Base-by-base conservation (phyloP, 805 yeast species). In the Cyberlindnera xylosilytica region DNA sequence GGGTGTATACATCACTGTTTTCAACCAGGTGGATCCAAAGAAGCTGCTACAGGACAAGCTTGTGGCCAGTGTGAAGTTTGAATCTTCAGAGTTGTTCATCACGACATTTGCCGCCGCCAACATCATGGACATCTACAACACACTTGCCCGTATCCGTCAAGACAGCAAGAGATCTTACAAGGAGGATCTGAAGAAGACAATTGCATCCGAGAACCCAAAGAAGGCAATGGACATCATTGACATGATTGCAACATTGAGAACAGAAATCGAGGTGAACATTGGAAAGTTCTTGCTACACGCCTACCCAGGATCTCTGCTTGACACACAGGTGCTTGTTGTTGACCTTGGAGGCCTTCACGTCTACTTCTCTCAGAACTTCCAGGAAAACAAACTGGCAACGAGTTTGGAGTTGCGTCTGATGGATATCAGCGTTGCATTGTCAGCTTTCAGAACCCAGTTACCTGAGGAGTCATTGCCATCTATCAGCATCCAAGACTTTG, bases 61-160 rank as follows among this genome's bases (percentile, higher is more conserved):
- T 11, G 73, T 69, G 44, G 83, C 79, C 0, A 61, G 66, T 3
- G 58, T 75, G 2, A 64, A 66, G 10, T 70, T 82, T 47, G 78
- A 70, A 2, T 66, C 77, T 0, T 69, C 82, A 13, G 78, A 77
- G 44, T 55, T 87, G 2, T 87, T 76, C 54, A 68, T 84, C 46
- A 90, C 98, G 0, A 88, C 96, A 0, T 70, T 93, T 55, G 83
- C 95, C 0, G 93, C 93, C 0, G 82, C 96, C 0, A 88, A 85
- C 54, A 68, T 87, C 23, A 71, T 83, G 49, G 97, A 90, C 61
- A 81, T 93, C 34, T 75, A 78, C 54, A 80, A 81, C 42, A 80
- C 93, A 2, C 65, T 87, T 16, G 62, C 74, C 38, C 70, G 96
- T 52, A 81, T 89, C 68, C 70, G 79, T 29, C 85, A 82, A 51